phyloP scores from a whole-genome alignment of 305 asterid genomes.

The Fraxinus xanthoxyloides region DNA sequence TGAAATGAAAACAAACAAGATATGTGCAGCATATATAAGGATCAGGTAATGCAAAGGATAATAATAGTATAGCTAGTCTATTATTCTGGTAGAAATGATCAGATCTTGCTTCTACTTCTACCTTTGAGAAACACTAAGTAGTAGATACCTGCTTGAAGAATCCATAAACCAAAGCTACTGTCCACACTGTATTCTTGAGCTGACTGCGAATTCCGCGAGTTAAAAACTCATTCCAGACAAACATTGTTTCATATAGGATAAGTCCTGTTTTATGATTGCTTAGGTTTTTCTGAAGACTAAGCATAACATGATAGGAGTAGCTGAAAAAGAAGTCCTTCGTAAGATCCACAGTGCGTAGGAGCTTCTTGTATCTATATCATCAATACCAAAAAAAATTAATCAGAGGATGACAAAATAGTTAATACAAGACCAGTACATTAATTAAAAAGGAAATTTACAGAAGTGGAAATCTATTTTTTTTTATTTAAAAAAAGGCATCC shows the following conservation, averaged over 20 bases:
- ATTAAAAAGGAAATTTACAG: constrained; percentile 13
- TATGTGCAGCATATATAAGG: background rate
- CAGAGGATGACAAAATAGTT: constrained; percentile 39
- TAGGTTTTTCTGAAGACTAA: constrained; percentile 80
- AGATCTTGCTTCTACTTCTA: background rate
- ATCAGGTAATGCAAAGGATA: background rate
- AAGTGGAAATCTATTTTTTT: constrained; percentile 5
- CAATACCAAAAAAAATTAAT: constrained; percentile 31
- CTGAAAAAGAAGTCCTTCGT: constrained; percentile 96
- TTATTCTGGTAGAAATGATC: background rate
- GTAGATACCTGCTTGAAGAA: constrained; percentile 79
- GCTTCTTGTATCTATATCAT: constrained; percentile 90
- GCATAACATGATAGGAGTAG: constrained; percentile 90
- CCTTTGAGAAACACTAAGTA: background rate
- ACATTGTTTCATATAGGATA: constrained; percentile 76
- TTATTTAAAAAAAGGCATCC: constrained; percentile 31
- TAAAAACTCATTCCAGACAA: constrained; percentile 92
- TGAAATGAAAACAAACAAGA: background rate
- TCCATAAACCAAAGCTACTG: constrained; percentile 84
- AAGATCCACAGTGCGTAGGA: constrained; percentile 81
- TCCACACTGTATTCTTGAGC: constrained; percentile 76
- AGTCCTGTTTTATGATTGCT: constrained; percentile 59
- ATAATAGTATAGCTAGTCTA: background rate
- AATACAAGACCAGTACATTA: constrained; percentile 25
- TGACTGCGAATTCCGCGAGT: constrained; percentile 81